These are phyloP conservation scores for Suhomyces atakaporum DNA, from an alignment of 1,139 yeast genomes.

Conservation along the genomic window DNA sequence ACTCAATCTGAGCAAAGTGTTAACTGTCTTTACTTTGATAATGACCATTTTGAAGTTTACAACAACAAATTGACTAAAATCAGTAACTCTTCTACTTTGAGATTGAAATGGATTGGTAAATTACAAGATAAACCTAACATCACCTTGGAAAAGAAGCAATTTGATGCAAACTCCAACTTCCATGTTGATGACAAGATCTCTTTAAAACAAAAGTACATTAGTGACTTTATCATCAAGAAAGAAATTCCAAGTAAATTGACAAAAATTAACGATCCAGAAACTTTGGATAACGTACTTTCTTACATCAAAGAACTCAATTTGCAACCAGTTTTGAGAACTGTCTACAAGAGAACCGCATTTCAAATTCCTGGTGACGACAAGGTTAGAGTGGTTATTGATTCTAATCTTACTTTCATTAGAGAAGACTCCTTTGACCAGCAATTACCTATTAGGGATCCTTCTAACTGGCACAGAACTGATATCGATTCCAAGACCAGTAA, in stretches of 20 bases:
- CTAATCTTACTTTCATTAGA: conserved; percentile 81
- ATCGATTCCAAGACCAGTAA: conserved; percentile 74
- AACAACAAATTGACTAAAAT: conserved; percentile 77
- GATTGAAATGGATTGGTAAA: conserved; percentile 91
- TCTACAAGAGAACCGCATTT: conserved; percentile 91
- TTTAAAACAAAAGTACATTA: conserved; percentile 77
- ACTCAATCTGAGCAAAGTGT: conserved; percentile 69
- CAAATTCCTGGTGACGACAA: conserved; percentile 97
- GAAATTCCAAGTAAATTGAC: conserved; percentile 19
- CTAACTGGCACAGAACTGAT: conserved; percentile 89
- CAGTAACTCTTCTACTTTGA: conserved; percentile 69
- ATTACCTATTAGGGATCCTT: conserved; percentile 87
- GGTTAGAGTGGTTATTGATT: conserved; percentile 85
- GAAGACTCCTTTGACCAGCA: conserved; percentile 86
- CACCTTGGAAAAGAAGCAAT: conserved; percentile 77
- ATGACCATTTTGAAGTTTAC: conserved; percentile 77
- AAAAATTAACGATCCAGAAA: conserved; percentile 37
- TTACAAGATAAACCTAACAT: conserved; percentile 75
- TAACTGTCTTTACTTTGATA: conserved; percentile 87
- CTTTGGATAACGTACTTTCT: conserved; percentile 59
- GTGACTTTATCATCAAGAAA: conserved; percentile 51
- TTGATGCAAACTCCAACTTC: conserved; percentile 54
- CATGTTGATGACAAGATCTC: conserved; percentile 59
- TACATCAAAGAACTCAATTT: conserved; percentile 67
- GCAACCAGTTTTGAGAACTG: conserved; percentile 84